Evolutionary conservation across 2,329 filamentous ascomycete species (phyloP), one percentile per base, ranked within the genome.

Genomic region (Talaromyces atroroseus): DNA sequence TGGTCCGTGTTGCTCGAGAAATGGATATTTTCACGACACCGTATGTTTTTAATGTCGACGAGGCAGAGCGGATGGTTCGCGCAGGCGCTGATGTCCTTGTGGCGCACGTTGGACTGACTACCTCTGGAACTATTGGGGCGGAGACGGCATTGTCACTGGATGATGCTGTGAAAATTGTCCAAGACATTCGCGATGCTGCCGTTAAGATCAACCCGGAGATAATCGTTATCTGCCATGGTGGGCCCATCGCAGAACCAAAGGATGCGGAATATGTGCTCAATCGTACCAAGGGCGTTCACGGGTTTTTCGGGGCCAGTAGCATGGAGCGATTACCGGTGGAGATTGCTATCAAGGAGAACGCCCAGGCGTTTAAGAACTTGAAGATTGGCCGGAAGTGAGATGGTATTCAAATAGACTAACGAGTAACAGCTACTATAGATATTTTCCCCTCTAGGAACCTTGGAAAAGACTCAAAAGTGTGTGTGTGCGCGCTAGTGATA

Each of bases 281-380:
- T 21, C 72, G 79, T 61, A 85, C 83, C 0, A 78, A 76, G 40
- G 85, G 85, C 0, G 74, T 88, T n/a, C 84, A 88, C 71, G 86
- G 86, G 0, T 89, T 89, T 68, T 88, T 84, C 63, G 86, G 86
- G 0, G 86, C 86, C 11, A 87, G 84, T 59, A 70, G 81, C 54
- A 86, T 89, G 82, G 86, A 89, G 69, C 74, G 85, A 45, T 69
- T 88, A 59, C 85, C 86, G 0, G 85, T 88, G 11, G 86, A 88
- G 65, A 73, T 80, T 58, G 85, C 86, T 0, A 87, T 89, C 56
- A 82, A 77, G 50, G 76, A 78, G 52, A 81, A 81, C 45, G 81
- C 80, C 3, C 76, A 74, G 61, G 71, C 74, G 16, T 85, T 85
- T 66, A 84, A 84, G 63, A 62, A 62, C 49, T 58, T 74, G 58